phyloP scores from a whole-genome alignment of 257 asterid species.

The Linaria vulgaris region DNA sequence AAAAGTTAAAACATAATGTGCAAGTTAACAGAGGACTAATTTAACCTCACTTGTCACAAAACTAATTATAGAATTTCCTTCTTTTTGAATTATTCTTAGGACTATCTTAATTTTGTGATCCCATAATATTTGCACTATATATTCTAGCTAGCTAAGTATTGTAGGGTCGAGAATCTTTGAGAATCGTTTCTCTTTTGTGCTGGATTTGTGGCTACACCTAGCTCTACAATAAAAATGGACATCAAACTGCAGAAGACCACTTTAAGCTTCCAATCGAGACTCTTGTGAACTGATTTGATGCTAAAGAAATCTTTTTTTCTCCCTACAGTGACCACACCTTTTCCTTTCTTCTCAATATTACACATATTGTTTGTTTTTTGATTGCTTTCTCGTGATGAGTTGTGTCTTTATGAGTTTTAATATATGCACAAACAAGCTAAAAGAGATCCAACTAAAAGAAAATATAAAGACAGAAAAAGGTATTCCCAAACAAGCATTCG shows the following conservation, averaged over 20 bases:
- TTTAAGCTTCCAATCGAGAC: constrained; percentile 38
- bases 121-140: no score
- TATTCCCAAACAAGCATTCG: constrained; percentile 3
- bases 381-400: constrained; percentile 50
- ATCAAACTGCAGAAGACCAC: constrained; percentile 14
- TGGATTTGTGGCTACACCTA: neutral
- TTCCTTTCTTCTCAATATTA: no score
- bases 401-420: constrained; percentile 13
- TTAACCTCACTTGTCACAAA: no score
- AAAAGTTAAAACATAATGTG: no score
- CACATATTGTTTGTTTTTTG: constrained; percentile 7
- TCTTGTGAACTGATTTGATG: constrained; percentile 49
- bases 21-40: no score
- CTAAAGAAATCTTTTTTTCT: constrained; percentile 23
- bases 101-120: no score
- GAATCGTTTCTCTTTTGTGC: no score
- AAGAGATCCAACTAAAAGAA: neutral
- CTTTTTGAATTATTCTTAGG: no score
- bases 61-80: no score
- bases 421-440: neutral
- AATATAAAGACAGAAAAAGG: neutral
- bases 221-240: neutral
- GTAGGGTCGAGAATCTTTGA: no score
- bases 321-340: constrained; percentile 24
- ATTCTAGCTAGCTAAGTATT: no score